These are phyloP conservation scores for Serendipita sp. DNA, from an alignment of 768 basidiomycete species.

Conservation along the genomic window DNA sequence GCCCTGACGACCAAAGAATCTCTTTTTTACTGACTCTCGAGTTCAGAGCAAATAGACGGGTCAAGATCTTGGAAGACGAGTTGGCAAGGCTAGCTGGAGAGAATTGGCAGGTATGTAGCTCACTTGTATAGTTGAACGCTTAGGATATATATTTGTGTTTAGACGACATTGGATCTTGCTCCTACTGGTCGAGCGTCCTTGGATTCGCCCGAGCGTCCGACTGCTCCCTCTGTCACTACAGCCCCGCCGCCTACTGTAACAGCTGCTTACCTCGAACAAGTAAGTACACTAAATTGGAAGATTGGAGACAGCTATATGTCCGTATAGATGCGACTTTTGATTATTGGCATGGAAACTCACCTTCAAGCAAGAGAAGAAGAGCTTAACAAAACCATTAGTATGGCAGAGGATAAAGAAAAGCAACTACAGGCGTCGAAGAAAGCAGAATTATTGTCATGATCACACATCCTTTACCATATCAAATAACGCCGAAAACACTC, in stretches of 20 bases:
- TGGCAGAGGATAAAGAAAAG: background rate
- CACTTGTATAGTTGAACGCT: background rate
- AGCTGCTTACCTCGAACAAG: background rate
- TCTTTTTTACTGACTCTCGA: background rate
- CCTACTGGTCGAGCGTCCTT: background rate
- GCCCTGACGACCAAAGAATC: no score
- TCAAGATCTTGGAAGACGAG: constrained; percentile 61
- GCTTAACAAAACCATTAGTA: background rate
- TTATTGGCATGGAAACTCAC: background rate
- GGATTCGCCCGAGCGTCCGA: background rate
- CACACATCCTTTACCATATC: background rate
- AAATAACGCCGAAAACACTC: background rate
- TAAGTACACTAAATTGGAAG: background rate
- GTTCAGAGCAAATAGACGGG: constrained; percentile 44
- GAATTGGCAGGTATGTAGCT: constrained; percentile 58
- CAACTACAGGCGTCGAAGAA: background rate
- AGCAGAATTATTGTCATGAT: background rate
- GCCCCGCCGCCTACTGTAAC: background rate
- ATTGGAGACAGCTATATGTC: background rate
- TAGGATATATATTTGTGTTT: background rate
- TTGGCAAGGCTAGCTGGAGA: constrained; percentile 54
- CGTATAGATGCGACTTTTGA: background rate
- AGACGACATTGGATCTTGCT: background rate
- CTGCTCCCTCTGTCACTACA: background rate
- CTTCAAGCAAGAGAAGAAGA: background rate